Evolutionary conservation across 345 rosid species (phyloP).

Genomic region (Turritis glabra): DNA sequence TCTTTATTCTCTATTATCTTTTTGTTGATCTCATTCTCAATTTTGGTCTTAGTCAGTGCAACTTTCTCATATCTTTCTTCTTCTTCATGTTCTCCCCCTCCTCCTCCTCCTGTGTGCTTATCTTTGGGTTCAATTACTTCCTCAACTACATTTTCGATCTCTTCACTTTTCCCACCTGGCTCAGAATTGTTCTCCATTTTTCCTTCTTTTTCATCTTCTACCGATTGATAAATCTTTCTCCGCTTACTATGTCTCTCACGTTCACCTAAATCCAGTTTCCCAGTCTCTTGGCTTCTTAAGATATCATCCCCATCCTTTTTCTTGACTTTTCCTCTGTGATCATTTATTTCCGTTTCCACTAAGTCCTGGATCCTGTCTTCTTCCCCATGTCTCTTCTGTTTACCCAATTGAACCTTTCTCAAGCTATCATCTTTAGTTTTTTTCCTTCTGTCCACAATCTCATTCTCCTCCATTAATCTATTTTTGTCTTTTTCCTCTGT

Average conservation of each 20-base stretch:
- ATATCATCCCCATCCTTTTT: background rate
- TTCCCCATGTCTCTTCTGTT: background rate
- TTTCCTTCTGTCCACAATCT: background rate
- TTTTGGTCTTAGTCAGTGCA: background rate
- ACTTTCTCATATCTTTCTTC: conserved; percentile 18
- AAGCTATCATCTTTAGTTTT: conserved; percentile 15
- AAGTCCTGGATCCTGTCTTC: background rate
- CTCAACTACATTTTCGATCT: background rate
- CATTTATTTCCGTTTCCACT: background rate
- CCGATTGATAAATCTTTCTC: background rate
- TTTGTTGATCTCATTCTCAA: background rate
- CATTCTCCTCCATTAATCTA: conserved; percentile 1
- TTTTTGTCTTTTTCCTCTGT: background rate
- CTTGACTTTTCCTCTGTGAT: conserved; percentile 15
- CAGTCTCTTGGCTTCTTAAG: conserved; percentile 5
- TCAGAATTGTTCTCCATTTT: no score
- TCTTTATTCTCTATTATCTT: background rate
- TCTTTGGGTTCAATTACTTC: conserved; percentile 10
- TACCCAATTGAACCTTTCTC: background rate
- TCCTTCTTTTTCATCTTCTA: conserved; percentile 1
- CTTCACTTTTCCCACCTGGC: no score
- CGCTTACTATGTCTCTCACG: background rate
- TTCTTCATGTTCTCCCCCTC: conserved; percentile 7
- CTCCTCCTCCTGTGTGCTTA: background rate
- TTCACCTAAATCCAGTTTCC: background rate